A percentile compares a stretch with the other conserved stretches of the same genome.
Conservation (phyloP, 1,139 yeast species). For the Scheffersomyces lignicola region DNA sequence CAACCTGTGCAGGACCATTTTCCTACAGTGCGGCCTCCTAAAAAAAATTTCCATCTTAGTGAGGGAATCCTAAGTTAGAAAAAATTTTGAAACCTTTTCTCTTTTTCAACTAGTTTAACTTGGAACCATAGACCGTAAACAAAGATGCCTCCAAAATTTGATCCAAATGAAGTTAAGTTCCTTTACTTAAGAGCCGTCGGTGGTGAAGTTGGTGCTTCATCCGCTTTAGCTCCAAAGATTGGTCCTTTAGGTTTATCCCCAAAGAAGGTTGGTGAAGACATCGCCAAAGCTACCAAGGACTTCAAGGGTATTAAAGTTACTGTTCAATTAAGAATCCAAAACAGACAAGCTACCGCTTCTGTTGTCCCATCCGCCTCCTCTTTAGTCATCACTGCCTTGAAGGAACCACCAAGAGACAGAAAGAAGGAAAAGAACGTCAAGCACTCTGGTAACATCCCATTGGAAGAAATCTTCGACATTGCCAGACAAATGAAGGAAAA, state of each 20-base stretch:
- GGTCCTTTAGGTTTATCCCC: conserved; percentile 99
- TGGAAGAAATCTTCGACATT: conserved; percentile 94
- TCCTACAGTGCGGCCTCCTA: no score
- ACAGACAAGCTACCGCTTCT: conserved; percentile 99
- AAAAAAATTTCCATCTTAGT: background rate
- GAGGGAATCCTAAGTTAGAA: conserved; percentile 1
- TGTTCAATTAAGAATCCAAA: conserved; percentile 97
- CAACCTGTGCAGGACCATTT: no score
- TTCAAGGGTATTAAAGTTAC: conserved; percentile 99
- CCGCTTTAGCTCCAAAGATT: conserved; percentile 99
- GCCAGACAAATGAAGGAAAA: conserved; percentile 98
- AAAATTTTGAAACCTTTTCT: conserved; percentile 2
- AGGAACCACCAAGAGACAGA: conserved; percentile 99
- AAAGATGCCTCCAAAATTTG: conserved; percentile 94
- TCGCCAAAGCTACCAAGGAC: conserved; percentile 99
- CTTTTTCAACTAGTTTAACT: conserved; percentile 1
- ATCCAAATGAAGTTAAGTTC: conserved; percentile 98
- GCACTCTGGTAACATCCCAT: conserved; percentile 98
- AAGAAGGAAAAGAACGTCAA: conserved; percentile 99
- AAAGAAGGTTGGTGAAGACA: conserved; percentile 99
- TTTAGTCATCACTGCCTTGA: conserved; percentile 97
- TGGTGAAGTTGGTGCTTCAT: conserved; percentile 99
- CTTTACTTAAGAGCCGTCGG: conserved; percentile 99
- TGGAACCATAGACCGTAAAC: conserved; percentile 11
- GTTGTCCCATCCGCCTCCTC: conserved; percentile 99